Base-by-base conservation (phyloP, 1,139 yeast species). In the Keqinozyma sinolaborantium region DNA sequence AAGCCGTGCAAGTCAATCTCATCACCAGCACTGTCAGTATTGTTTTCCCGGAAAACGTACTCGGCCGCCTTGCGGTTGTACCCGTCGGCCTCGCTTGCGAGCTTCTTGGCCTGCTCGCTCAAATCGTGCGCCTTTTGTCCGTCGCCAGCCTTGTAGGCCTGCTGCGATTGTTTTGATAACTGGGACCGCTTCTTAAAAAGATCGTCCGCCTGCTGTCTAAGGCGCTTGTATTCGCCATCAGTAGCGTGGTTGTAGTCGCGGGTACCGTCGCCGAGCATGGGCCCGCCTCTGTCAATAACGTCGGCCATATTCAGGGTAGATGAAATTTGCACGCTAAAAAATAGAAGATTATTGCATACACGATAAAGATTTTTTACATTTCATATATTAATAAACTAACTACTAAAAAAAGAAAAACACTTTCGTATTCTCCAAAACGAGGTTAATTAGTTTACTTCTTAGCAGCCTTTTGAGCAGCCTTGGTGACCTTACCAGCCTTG, bases 401-500 rank as follows among this genome's bases (percentile, higher is more conserved):
- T 30, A 40, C 41, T 39, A 37, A 40, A 40, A 40, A 40, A 38
- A 40, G 39, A 37, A 39, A 40, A 39, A 27, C 24, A 18, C 26
- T 11, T 9, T 13, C 18, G n/a, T 26, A 31, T 28, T 36, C 20
- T 28, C 34, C 21, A 38, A 31, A 31, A 32, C 28, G 28, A 35
- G 31, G 38, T 40, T 42, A 50, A 41, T 35, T 34, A 50, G 60
- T 56, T 83, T 90, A 90, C 82, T 90, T 87, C 90, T 88, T 90
- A 68, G 83, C 83, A 73, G 97, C 97, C 88, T 92, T 92, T 64
- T 74, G 81, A 70, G 97, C 97, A 73, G 98, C 95, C 90, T 92
- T 92, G 92, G 98, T 92, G 60, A 92, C 96, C 92, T 92, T 92
- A 79, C 95, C 95, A 62, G 87, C 86, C 75, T 78, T 80, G 77